Evolutionary conservation across 2,329 filamentous ascomycete genomes (phyloP).

Genomic region (Elsinoe arachidis): DNA sequence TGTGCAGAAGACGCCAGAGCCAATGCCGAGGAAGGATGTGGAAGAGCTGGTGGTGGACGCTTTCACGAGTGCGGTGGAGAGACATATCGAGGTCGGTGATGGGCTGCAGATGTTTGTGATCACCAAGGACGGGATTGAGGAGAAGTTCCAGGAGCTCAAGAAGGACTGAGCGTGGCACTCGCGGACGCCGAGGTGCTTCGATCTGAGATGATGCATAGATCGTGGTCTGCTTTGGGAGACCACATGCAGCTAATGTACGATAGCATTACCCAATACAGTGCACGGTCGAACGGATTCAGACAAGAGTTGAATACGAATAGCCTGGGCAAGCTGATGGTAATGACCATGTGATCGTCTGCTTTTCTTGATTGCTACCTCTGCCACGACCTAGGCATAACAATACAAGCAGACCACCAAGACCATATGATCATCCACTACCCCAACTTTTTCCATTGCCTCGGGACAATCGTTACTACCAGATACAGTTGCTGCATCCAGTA

Average conservation of each 20-base stretch:
- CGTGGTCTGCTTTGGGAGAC: too few relatives aligned
- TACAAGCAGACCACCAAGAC: neutral
- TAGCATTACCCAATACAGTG: neutral
- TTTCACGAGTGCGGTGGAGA: conserved; percentile 94
- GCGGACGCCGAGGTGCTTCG: neutral
- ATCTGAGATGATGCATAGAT: neutral
- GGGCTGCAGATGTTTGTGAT: conserved; percentile 92
- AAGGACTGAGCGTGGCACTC: conserved; percentile 51
- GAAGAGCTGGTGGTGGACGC: conserved; percentile 90
- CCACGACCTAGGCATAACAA: too few relatives aligned
- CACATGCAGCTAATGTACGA: neutral
- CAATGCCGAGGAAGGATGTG: conserved; percentile 63
- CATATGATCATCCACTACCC: conserved; percentile 2
- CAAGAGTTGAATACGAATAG: neutral
- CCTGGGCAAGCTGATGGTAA: neutral
- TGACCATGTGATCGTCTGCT: too few relatives aligned
- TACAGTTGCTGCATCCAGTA: neutral
- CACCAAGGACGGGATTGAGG: conserved; percentile 78
- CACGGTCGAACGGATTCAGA: neutral
- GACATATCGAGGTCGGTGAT: conserved; percentile 98
- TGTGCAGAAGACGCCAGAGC: conserved; percentile 58
- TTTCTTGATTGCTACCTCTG: too few relatives aligned
- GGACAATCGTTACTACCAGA: neutral
- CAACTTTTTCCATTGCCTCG: conserved; percentile 1
- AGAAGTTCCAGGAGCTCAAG: conserved; percentile 78